Evolutionary conservation across 257 asterid species (phyloP).

Genomic region (Leptodermis oblonga): DNA sequence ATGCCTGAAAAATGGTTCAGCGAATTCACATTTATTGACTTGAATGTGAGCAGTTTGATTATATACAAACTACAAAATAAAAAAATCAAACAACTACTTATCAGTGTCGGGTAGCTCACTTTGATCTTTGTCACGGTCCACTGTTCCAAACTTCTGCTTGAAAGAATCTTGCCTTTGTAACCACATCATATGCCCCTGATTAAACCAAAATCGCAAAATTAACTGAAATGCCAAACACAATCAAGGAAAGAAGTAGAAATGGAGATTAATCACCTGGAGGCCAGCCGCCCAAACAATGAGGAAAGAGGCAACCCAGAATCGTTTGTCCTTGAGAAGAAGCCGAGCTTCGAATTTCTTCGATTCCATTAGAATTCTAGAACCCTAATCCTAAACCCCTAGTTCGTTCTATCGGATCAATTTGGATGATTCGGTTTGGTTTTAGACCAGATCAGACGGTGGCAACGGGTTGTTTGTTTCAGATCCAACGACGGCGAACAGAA

Average conservation of each 20-base stretch:
- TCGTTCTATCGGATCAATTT: conserved; percentile 2
- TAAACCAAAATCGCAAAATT: background rate
- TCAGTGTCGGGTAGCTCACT: conserved; percentile 26
- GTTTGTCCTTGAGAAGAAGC: conserved; percentile 62
- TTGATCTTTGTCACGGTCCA: conserved; percentile 25
- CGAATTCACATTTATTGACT: background rate
- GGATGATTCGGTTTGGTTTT: background rate
- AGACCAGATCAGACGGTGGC: background rate
- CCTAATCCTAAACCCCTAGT: conserved; percentile 18
- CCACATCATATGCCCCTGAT: conserved; percentile 94
- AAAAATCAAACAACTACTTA: too few relatives aligned
- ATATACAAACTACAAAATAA: background rate
- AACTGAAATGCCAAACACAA: background rate
- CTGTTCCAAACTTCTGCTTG: conserved; percentile 63
- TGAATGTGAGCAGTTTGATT: background rate
- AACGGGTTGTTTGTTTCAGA: too few relatives aligned
- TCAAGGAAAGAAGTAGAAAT: background rate
- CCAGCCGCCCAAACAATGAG: conserved; percentile 80
- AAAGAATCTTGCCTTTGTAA: conserved; percentile 76
- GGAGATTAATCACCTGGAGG: conserved; percentile 67
- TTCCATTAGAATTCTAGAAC: conserved; percentile 32
- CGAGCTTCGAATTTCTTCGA: conserved; percentile 39
- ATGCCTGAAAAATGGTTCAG: too few relatives aligned
- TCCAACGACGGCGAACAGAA: too few relatives aligned
- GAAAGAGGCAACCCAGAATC: conserved; percentile 73